phyloP scores from a whole-genome alignment of 257 asterid species.

The Solanum pimpinellifolium region DNA sequence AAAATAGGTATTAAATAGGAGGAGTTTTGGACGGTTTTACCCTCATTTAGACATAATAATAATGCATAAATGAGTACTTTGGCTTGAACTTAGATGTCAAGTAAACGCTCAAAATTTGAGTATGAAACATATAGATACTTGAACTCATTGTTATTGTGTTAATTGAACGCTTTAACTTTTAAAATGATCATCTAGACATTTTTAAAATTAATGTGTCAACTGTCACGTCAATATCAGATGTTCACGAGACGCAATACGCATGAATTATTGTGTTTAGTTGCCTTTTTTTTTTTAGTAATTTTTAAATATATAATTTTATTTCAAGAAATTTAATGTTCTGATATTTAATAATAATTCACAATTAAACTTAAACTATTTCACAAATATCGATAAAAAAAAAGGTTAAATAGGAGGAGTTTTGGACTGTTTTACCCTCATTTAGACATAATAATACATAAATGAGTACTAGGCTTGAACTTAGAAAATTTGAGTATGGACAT shows the following conservation, averaged over 20 bases:
- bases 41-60: not conserved
- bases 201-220: not conserved
- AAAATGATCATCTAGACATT: not conserved
- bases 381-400: too few species aligned
- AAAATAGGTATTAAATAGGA: not conserved
- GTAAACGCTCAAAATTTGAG: not conserved
- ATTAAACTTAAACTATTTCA: too few species aligned
- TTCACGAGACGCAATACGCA: not conserved
- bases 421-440: not conserved
- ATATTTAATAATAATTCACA: too few species aligned
- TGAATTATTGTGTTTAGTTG: too few species aligned
- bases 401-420: not conserved
- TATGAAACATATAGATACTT: not conserved
- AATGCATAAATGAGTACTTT: not conserved
- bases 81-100: too few species aligned
- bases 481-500: not conserved
- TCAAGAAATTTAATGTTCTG: not conserved
- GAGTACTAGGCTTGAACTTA: not conserved
- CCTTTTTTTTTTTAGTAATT: not conserved
- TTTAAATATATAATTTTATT: too few species aligned
- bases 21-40: not conserved
- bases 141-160: not conserved
- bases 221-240: not conserved
- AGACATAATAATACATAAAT: not conserved
- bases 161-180: not conserved